Base-by-base conservation (phyloP, 805 yeast species). In the Schwanniomyces polymorphus region DNA sequence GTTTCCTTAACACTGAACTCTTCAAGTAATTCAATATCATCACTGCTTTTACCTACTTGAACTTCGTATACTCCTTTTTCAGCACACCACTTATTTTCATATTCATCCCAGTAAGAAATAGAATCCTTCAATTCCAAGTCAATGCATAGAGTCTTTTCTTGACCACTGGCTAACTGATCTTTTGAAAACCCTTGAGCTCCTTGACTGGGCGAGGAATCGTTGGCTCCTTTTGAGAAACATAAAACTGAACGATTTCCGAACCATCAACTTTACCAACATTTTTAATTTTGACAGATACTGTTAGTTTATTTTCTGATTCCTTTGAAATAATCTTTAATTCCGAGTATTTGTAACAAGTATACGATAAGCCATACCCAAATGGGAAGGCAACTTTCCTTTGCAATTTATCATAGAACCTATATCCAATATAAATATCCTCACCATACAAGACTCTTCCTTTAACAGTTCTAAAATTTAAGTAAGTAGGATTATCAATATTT, bases 371-470 rank as follows among this genome's bases (percentile, higher is more conserved):
- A 54, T 61, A 72, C 4, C 88, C 88, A 61, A 84, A 84, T 38
- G 86, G 83, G 69, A 75, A 83, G 41, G 76, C 67, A 5, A 79
- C 81, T 23, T 70, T 70, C 35, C 61, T 65, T 50, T 75, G 70
- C 29, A 67, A 58, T 61, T 76, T 78, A 55, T 84, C 87, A 61
- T 80, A 84, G 65, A 65, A 80, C 48, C 81, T 68, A 68, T 84
- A 82, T 17, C 88, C 88, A 43, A 83, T 79, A 59, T 71, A 83
- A 39, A 83, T 77, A 57, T 82, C 86, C 60, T 84, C 89, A 48
- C 88, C 86, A 54, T 84, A 84, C 46, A 76, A 56, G 27, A 76
- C 80, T 44, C 75, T 64, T 38, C 86, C 86, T 56, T 72, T 72
- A 55, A 76, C 76, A 8, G 82, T 67, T 27, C 67, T 65, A 66